These are phyloP conservation scores for Trichoderma gamsii DNA, from an alignment of 495 filamentous ascomycete genomes.

Conservation along the genomic window DNA sequence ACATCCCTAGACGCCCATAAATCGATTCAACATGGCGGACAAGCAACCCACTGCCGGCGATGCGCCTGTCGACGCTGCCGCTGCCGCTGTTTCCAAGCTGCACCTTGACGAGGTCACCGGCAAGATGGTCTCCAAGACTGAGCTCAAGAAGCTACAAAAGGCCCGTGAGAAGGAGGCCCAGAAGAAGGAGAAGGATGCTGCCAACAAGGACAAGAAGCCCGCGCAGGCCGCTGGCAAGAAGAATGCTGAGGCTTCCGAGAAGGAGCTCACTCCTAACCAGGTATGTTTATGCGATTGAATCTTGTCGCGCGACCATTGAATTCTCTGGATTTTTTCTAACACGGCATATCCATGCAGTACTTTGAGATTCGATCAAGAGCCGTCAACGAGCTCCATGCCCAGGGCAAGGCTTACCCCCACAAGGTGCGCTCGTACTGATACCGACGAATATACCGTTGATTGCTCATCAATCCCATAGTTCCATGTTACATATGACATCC, in stretches of 20 bases:
- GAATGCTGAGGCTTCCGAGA: constrained; percentile 37
- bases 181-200: constrained; percentile 80
- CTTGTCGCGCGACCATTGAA: neutral
- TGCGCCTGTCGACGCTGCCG: constrained; percentile 27
- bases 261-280: constrained; percentile 74
- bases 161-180: constrained; percentile 74
- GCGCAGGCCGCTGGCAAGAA: constrained; percentile 55
- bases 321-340: neutral
- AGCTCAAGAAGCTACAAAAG: constrained; percentile 95
- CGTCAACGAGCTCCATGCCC: constrained; percentile 77
- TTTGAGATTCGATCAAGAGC: constrained; percentile 87
- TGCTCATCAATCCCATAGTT: constrained; percentile 44
- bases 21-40: constrained; percentile 38
- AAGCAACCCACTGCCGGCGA: constrained; percentile 28
- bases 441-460: neutral
- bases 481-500: constrained; percentile 70
- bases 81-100: constrained; percentile 63
- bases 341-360: constrained; percentile 44
- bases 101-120: constrained; percentile 80
- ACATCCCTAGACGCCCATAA: neutral
- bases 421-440: constrained; percentile 39
- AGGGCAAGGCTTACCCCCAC: constrained; percentile 91
- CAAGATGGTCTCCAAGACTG: constrained; percentile 78
- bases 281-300: constrained; percentile 14
- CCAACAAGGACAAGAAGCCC: constrained; percentile 56